phyloP scores from a whole-genome alignment of 2,329 filamentous ascomycete species.

The Fusarium euwallaceae region DNA sequence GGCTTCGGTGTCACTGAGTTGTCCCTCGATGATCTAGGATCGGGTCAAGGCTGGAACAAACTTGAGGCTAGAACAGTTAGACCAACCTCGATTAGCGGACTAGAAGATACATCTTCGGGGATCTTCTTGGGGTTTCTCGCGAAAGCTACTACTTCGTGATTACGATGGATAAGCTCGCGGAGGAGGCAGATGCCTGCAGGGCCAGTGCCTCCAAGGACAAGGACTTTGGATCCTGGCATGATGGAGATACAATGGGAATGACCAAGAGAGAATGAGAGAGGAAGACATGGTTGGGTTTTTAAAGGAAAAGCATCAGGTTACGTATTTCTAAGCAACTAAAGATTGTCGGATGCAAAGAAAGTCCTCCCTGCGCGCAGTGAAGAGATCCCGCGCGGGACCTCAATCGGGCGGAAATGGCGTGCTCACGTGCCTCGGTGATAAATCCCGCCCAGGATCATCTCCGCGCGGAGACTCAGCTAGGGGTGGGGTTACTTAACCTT shows the following conservation, averaged over 20 bases:
- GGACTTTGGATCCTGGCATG: slow-evolving; percentile 6
- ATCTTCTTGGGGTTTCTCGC: slow-evolving; percentile 29
- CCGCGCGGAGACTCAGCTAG: neutral
- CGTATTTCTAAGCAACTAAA: neutral
- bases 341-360: neutral
- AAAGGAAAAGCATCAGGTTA: no score
- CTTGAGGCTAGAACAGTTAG: no score
- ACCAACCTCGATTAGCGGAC: slow-evolving; percentile 17
- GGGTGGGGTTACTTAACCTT: neutral
- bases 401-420: neutral
- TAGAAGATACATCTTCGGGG: slow-evolving; percentile 2
- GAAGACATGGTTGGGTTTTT: no score
- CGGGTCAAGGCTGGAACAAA: no score
- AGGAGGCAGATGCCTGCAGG: slow-evolving; percentile 50
- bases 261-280: neutral
- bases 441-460: neutral
- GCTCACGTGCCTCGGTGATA: neutral
- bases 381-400: neutral
- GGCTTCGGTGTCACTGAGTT: neutral
- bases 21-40: slow-evolving; percentile 9
- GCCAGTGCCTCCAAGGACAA: slow-evolving; percentile 51
- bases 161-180: slow-evolving; percentile 46
- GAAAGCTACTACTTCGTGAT: slow-evolving; percentile 42
- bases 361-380: neutral
- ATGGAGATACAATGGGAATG: neutral